Percentiles rank a stretch among this genome's conserved stretches.
Conservation (phyloP, 2,329 filamentous ascomycete species). For the Cladophialophora immunda region DNA sequence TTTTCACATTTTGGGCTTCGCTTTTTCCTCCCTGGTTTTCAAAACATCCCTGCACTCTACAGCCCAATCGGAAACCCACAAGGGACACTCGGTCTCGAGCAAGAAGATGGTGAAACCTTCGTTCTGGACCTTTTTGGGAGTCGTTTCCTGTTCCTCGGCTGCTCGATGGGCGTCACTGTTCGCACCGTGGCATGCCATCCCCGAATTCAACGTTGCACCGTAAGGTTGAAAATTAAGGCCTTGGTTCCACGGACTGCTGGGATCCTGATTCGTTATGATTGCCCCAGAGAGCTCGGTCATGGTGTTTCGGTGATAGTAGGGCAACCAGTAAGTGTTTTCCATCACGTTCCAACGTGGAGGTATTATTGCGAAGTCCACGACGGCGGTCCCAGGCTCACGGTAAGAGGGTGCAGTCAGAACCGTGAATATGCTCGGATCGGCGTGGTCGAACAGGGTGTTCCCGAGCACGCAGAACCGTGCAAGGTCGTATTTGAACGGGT, state of each 20-base stretch:
- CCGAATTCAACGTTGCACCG: slow-evolving; percentile 7
- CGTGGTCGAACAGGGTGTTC: slow-evolving; percentile 51
- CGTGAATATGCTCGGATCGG: slow-evolving; percentile 53
- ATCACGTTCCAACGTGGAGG: slow-evolving; percentile 52
- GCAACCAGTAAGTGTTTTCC: slow-evolving; percentile 51
- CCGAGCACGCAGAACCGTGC: slow-evolving; percentile 53
- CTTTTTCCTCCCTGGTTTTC: neutral
- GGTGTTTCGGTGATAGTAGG: slow-evolving; percentile 55
- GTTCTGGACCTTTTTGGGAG: slow-evolving; percentile 22
- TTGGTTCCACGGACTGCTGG: slow-evolving; percentile 17
- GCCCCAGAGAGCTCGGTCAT: slow-evolving; percentile 45
- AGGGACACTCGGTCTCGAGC: slow-evolving; percentile 35
- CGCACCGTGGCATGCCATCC: slow-evolving; percentile 27
- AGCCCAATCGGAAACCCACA: slow-evolving; percentile 33
- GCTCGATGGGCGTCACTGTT: slow-evolving; percentile 15
- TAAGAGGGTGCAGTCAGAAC: slow-evolving; percentile 52
- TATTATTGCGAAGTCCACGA: slow-evolving; percentile 52
- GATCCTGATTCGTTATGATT: slow-evolving; percentile 30
- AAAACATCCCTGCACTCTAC: slow-evolving; percentile 8
- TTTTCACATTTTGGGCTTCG: neutral
- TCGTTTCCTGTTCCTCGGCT: slow-evolving; percentile 16
- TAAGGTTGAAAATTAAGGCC: slow-evolving; percentile 22
- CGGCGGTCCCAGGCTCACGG: slow-evolving; percentile 40
- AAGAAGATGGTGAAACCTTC: slow-evolving; percentile 32
- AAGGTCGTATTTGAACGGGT: slow-evolving; percentile 53